These are phyloP conservation scores for Leccinum variicolor DNA, from an alignment of 768 basidiomycete species.

Conservation along the genomic window DNA sequence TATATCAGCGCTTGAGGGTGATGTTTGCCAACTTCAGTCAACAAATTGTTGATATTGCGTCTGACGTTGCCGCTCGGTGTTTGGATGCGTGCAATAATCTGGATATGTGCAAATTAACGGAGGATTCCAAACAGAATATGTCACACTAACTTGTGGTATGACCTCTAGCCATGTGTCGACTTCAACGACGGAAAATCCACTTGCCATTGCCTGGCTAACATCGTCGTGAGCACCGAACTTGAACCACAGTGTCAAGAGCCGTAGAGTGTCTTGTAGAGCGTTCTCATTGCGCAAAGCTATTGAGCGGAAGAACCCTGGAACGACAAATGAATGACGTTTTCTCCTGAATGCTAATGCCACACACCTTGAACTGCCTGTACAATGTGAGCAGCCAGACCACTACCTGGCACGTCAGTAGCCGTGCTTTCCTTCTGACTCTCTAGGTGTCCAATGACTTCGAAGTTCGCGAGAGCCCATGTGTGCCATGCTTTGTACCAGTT, in stretches of 20 bases:
- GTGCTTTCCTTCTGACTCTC: conserved; percentile 62
- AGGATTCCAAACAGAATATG: background rate
- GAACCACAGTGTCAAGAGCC: conserved; percentile 96
- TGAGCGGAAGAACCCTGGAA: conserved; percentile 89
- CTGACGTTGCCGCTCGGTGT: conserved; percentile 86
- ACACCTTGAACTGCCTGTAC: conserved; percentile 91
- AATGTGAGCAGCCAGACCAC: conserved; percentile 73
- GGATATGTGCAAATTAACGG: background rate
- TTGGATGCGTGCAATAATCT: conserved; percentile 99
- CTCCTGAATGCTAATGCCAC: background rate
- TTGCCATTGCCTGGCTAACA: conserved; percentile 85
- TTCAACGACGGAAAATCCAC: conserved; percentile 83
- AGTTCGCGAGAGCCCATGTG: conserved; percentile 96
- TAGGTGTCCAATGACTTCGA: conserved; percentile 83
- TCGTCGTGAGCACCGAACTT: conserved; percentile 90
- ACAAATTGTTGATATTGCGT: conserved; percentile 80
- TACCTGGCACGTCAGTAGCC: conserved; percentile 54
- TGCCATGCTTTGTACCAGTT: conserved; percentile 99
- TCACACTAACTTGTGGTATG: conserved; percentile 78
- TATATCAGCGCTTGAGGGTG: conserved; percentile 98
- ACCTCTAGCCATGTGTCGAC: conserved; percentile 99
- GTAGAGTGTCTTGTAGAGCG: conserved; percentile 90
- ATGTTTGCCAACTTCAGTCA: conserved; percentile 91
- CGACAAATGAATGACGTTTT: conserved; percentile 9
- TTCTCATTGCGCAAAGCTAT: conserved; percentile 88